phyloP scores from a whole-genome alignment of 129 eudicot species.

The Artemisia argyi region DNA sequence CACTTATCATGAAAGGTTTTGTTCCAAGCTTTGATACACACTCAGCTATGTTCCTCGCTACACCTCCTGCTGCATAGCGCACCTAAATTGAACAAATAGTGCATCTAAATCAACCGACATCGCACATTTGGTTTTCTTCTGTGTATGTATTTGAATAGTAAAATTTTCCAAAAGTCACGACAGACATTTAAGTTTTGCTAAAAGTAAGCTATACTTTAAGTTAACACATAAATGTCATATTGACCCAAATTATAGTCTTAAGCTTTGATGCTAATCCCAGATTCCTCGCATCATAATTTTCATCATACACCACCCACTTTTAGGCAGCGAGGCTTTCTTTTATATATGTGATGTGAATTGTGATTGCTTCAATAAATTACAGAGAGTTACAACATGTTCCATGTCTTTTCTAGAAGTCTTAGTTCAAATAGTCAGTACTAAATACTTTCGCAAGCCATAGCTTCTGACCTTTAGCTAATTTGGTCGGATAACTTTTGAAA shows the following conservation, averaged over 20 bases:
- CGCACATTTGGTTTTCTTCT: not conserved
- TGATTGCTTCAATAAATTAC: too few relatives aligned
- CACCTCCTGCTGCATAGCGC: slow-evolving; percentile 79
- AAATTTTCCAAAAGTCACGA: not conserved
- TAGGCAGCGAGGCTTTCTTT: too few relatives aligned
- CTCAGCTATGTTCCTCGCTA: slow-evolving; percentile 91
- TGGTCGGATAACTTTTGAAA: not conserved
- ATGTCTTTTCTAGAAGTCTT: too few relatives aligned
- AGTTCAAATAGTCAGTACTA: too few relatives aligned
- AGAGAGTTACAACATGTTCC: too few relatives aligned
- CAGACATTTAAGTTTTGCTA: not conserved
- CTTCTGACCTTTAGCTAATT: not conserved
- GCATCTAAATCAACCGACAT: not conserved
- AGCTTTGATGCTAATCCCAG: too few relatives aligned
- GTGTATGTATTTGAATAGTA: not conserved
- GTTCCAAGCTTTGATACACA: slow-evolving; percentile 88
- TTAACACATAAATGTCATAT: too few relatives aligned
- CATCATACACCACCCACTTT: too few relatives aligned
- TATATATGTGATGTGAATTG: too few relatives aligned
- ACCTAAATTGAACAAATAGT: slow-evolving; percentile 42
- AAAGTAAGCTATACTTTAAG: not conserved
- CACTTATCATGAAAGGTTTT: slow-evolving; percentile 80
- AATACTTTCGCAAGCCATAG: too few relatives aligned
- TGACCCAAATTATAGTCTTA: too few relatives aligned
- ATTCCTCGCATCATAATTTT: too few relatives aligned